Percentiles rank a stretch among this genome's conserved stretches.
These are phyloP conservation scores for Trichoderma sp. DNA, from an alignment of 2,329 filamentous ascomycete genomes.

Conservation along the genomic window DNA sequence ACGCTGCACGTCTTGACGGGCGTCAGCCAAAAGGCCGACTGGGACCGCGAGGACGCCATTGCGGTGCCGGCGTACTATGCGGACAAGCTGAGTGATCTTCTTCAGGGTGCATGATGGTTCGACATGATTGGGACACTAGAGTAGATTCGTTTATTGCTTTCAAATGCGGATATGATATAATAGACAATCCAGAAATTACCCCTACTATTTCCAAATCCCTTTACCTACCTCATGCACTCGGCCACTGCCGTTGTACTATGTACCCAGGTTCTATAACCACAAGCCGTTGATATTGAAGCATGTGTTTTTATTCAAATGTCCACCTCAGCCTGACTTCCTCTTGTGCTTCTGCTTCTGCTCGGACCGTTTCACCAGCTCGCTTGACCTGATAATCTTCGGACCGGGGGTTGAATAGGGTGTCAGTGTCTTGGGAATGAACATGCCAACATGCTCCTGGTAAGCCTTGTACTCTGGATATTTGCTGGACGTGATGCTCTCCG, in stretches of 20 bases:
- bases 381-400: slow-evolving; percentile 54
- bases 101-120: slow-evolving; percentile 33
- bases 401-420: slow-evolving; percentile 47
- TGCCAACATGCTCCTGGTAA: slow-evolving; percentile 82
- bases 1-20: slow-evolving; percentile 91
- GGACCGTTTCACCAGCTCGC: slow-evolving; percentile 52
- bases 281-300: not conserved
- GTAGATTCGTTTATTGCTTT: slow-evolving; percentile 4
- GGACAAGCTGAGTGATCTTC: slow-evolving; percentile 79
- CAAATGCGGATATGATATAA: slow-evolving; percentile 15
- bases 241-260: no score
- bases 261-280: not conserved
- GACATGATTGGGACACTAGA: slow-evolving; percentile 24
- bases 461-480: slow-evolving; percentile 89
- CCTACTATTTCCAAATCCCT: no score
- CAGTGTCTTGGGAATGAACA: slow-evolving; percentile 70
- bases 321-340: slow-evolving; percentile 43
- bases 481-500: slow-evolving; percentile 73
- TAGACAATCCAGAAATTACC: slow-evolving; percentile 3
- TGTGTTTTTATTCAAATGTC: not conserved
- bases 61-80: slow-evolving; percentile 82
- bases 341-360: slow-evolving; percentile 44
- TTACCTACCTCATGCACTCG: not conserved
- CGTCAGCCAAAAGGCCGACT: slow-evolving; percentile 82
- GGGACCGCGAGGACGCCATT: slow-evolving; percentile 67